These are phyloP conservation scores for Trichoderma asperellum DNA, from an alignment of 2,329 filamentous ascomycete species.

Conservation along the genomic window DNA sequence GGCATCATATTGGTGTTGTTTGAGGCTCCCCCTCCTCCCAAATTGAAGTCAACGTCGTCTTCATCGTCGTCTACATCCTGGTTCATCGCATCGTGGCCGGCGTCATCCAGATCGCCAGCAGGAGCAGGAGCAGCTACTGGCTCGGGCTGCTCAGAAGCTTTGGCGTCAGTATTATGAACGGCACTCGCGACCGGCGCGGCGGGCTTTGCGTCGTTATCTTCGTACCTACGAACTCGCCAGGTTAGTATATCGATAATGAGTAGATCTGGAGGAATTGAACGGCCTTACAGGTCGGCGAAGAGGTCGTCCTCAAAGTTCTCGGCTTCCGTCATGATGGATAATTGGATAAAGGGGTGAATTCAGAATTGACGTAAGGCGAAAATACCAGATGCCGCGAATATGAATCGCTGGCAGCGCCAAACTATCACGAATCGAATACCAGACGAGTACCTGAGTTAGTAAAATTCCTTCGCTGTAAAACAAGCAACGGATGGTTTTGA, in stretches of 20 bases:
- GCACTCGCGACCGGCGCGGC: conserved; percentile 30
- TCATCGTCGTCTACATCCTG: conserved; percentile 55
- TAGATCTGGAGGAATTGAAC: not conserved
- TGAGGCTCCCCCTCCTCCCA: conserved; percentile 48
- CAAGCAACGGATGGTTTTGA: not conserved
- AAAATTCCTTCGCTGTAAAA: not conserved
- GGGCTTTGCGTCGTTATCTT: conserved; percentile 61
- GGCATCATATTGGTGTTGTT: conserved; percentile 23
- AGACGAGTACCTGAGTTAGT: not conserved
- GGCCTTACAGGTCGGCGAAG: conserved; percentile 86
- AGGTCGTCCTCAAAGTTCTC: conserved; percentile 91
- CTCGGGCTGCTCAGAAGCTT: conserved; percentile 15
- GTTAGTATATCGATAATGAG: not conserved
- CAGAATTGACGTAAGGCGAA: conserved; percentile 1
- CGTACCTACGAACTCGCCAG: conserved; percentile 56
- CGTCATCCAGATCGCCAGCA: conserved; percentile 33
- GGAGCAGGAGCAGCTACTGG: conserved; percentile 29
- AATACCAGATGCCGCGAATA: conserved; percentile 11
- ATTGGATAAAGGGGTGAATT: not conserved
- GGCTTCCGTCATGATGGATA: conserved; percentile 68
- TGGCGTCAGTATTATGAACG: conserved; percentile 10
- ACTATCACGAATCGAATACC: not conserved
- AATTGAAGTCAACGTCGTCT: conserved; percentile 63
- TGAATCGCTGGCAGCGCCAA: not conserved
- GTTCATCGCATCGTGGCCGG: conserved; percentile 49